Base-by-base conservation (phyloP, 495 filamentous ascomycete species). In the Xylaria scruposa region DNA sequence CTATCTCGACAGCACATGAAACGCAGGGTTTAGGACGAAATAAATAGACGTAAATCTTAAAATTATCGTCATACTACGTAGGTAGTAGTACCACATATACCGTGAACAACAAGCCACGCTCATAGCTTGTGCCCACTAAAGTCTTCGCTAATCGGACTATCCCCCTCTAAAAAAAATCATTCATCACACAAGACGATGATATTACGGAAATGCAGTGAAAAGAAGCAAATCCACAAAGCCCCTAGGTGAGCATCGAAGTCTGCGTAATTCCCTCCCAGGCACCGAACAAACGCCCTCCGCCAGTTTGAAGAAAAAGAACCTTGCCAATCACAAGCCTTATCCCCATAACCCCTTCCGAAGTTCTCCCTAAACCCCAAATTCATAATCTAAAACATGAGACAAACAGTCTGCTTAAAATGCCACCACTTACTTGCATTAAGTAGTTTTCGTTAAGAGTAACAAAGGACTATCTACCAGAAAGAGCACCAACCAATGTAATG, bases 401-500 rank as follows among this genome's bases (percentile, higher is more conserved):
- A 58, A 68, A 26, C 36, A 68, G 21, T 38, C 38, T 46, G 5
- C 42, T 29, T 26, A 40, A 38, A 31, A n/a, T 19, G 40, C 42
- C 7, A 12, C 33, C 1, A 7, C 24, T 61, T 24, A 7, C 24
- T 61, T 24, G 38, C 42, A 12, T 44, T 29, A 8, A 29, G 9
- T 9, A 21, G 17, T 19, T 3, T 3, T 21, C 6, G 40, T 51
- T 9, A 15, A 15, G 10, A 29, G 7, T 46, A 21, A 42, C 17
- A 17, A 31, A 10, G 12, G 0, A 46, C 61, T 81, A n/a, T n/a
- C n/a, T n/a, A 97, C 93, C 93, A 95, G 86, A 95, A 97, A 82
- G 92, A 94, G 81, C 94, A 97, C 94, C 94, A 97, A 67, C 95
- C 96, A 71, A 98, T 98, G 81, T 98, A 99, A 83, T 98, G 96